Percentiles rank a stretch among this genome's conserved stretches.
phyloP scores from a whole-genome alignment of 2,329 filamentous ascomycete genomes.

The Epichloe glyceriae region DNA sequence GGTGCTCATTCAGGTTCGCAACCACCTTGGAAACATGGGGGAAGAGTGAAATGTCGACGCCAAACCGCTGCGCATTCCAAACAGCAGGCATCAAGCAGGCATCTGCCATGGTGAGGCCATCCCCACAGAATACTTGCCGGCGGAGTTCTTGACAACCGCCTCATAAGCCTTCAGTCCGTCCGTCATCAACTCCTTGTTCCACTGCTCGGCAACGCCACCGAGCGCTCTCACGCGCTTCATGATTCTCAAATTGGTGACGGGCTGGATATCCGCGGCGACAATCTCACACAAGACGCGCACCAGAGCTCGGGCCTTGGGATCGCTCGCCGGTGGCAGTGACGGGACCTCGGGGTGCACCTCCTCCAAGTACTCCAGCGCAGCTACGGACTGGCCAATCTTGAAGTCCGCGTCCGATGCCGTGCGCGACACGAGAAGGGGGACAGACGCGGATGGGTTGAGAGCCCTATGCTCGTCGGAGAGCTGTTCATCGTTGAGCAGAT shows the following conservation, averaged over 20 bases:
- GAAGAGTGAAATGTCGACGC: slow-evolving; percentile 37
- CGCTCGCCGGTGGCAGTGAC: slow-evolving; percentile 36
- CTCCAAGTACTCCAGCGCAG: slow-evolving; percentile 50
- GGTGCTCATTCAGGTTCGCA: slow-evolving; percentile 30
- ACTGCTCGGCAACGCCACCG: slow-evolving; percentile 29
- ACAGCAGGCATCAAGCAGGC: slow-evolving; percentile 43
- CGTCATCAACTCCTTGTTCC: slow-evolving; percentile 38
- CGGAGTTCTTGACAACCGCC: slow-evolving; percentile 20
- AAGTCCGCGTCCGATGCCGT: slow-evolving; percentile 17
- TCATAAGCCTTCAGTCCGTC: slow-evolving; percentile 47
- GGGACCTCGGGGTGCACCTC: slow-evolving; percentile 31
- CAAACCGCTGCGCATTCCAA: slow-evolving; percentile 42
- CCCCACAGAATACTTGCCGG: slow-evolving; percentile 43
- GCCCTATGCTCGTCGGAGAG: slow-evolving; percentile 27
- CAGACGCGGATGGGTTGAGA: slow-evolving; percentile 39
- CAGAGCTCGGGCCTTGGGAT: slow-evolving; percentile 30
- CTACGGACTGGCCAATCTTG: slow-evolving; percentile 41
- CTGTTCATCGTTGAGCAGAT: slow-evolving; percentile 43
- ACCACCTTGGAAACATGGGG: slow-evolving; percentile 33
- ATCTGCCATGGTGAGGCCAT: slow-evolving; percentile 44
- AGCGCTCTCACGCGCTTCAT: slow-evolving; percentile 34
- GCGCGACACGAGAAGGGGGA: slow-evolving; percentile 38
- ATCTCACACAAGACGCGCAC: slow-evolving; percentile 41
- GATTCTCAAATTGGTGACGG: slow-evolving; percentile 44
- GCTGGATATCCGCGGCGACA: slow-evolving; percentile 45